Base-by-base conservation (phyloP, 805 yeast species). In the Cyberlindnera japonica region DNA sequence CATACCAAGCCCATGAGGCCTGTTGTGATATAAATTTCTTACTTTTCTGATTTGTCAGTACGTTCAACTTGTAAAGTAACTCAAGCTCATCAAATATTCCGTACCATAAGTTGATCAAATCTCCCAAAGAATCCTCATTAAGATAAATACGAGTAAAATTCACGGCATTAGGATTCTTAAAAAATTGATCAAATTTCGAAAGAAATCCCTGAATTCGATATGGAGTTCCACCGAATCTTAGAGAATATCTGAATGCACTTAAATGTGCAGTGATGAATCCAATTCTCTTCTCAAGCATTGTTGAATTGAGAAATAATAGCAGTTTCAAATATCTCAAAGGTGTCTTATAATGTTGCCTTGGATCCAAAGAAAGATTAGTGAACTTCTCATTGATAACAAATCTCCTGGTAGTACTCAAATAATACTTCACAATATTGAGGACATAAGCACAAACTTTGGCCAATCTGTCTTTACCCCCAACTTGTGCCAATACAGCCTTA, bases 181-280 rank as follows among this genome's bases (percentile, higher is more conserved):
- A 38, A 16, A 69, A 45, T 13, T 36, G 24, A 20, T 50, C 39
- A 32, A 50, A n/a, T 31, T 34, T 48, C 18, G n/a, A 7, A 4
- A 44, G 4, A 25, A 41, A 45, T 5, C n/a, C 58, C 26, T 71
- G 54, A 3, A 78, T 30, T 47, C 81, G 68, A 58, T 80, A 77
- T 2, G 88, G 88, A 6, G 83, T 69, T 33, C 79, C 75, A 29
- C 90, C 91, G 44, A 81, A 81, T 50, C 91, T 69, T 49, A 83
- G 61, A 39, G 79, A 69, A 54, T 81, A 87, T 59, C 93, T 73
- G 58, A 79, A 83, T 10, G 72, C 61, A 37, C 72, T 74, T 38
- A 75, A 65, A 43, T 72, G 75, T 26, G 57, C 60, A 10, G 71
- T 74, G 44, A 68, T 61, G n/a, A 70, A 79, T 19, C 59, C 55